Conservation (phyloP, 805 yeast genomes). For the Sugiyamaella mastotermitis region DNA sequence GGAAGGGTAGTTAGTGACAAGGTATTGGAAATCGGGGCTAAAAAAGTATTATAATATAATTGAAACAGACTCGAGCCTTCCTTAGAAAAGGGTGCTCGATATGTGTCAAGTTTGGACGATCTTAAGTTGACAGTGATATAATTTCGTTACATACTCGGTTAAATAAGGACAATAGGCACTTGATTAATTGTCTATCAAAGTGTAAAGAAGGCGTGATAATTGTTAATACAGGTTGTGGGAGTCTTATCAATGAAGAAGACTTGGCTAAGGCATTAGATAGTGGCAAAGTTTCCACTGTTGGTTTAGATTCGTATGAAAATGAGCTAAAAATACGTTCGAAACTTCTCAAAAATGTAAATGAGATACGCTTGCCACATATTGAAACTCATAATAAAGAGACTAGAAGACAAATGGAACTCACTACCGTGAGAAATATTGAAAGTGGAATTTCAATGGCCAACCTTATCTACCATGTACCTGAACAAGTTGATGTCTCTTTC, state of each 20-base stretch:
- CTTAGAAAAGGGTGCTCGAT: too few species aligned
- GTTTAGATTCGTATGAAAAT: slow-evolving; percentile 51
- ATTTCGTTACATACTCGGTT: too few species aligned
- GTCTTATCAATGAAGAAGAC: slow-evolving; percentile 47
- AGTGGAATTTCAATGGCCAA: slow-evolving; percentile 54
- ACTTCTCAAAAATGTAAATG: slow-evolving; percentile 39
- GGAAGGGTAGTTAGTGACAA: slow-evolving; percentile 53
- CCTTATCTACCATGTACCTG: slow-evolving; percentile 75
- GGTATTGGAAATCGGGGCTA: slow-evolving; percentile 43
- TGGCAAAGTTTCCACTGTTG: slow-evolving; percentile 47
- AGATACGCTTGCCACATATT: slow-evolving; percentile 54
- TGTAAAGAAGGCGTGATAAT: slow-evolving; percentile 48
- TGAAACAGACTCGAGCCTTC: too few species aligned
- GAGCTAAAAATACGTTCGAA: slow-evolving; percentile 49
- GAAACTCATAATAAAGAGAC: slow-evolving; percentile 35
- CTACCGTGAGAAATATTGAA: slow-evolving; percentile 61
- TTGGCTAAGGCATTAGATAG: slow-evolving; percentile 39
- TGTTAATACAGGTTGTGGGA: slow-evolving; percentile 55
- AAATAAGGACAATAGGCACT: too few species aligned
- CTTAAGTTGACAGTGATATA: too few species aligned
- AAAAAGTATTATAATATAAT: slow-evolving; percentile 47
- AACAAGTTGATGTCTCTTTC: slow-evolving; percentile 26
- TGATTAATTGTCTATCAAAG: too few species aligned
- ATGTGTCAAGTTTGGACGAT: too few species aligned
- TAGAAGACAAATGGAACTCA: slow-evolving; percentile 70